Evolutionary conservation across 345 rosid genomes (phyloP), one percentile per base, ranked within the genome.

Genomic region (Eucalyptus regnans): DNA sequence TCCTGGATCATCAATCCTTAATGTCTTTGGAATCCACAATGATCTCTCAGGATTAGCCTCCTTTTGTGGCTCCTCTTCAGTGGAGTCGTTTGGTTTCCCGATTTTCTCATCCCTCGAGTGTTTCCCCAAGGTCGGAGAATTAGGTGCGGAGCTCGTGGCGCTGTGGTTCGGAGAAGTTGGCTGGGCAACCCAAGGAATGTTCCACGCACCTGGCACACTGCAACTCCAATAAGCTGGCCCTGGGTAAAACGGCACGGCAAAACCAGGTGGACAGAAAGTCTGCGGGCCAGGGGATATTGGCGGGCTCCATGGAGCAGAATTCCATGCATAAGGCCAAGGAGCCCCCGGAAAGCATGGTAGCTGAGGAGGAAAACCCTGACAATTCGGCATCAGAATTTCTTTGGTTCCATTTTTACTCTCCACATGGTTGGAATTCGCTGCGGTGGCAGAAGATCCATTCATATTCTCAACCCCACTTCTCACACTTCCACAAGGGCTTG

Each of bases 21-120:
- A 90, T 49, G 99, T 97, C 93, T 97, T 97, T 14, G 99, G 98
- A 90, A 97, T 91, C 98, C 97, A 96, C 9, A 96, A 88, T 88
- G 91, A 92, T 94, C 94, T 92, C 91, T 96, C 97, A 1, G 92
- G 87, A 87, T 91, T 93, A 9, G 52, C 68, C 86, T 89, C 90
- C 46, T 71, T 50, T 23, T 49, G 49, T n/a, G 90, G 18, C 58
- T 31, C 86, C 31, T 90, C 93, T 58, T 93, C 95, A 17, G 87
- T 91, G 7, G 88, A 58, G 90, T 90, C 87, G 56, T 89, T 88
- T 54, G 92, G 88, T 87, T 93, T 93, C 60, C 50, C 88, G 41
- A 50, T 18, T 90, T 86, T 86, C 86, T 95, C 97, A 31, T 97
- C 99, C 52, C 99, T 94, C 37, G 96, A 96, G 94, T 97, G 99